phyloP scores from a whole-genome alignment of 805 yeast genomes.

The Ogataea pini region DNA sequence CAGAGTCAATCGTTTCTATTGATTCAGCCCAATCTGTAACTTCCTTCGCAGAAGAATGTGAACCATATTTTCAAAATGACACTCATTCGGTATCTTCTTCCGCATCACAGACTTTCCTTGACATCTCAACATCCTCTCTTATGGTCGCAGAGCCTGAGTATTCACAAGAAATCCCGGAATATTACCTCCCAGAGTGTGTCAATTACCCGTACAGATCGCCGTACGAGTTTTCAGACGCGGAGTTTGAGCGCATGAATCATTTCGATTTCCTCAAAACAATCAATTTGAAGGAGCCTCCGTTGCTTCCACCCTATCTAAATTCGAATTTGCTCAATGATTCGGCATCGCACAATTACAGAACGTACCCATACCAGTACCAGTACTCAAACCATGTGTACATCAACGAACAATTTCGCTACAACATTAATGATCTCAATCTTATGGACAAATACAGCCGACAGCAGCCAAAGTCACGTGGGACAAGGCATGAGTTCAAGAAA shows the following conservation, averaged over 20 bases:
- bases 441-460: constrained; percentile 38
- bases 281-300: constrained; percentile 37
- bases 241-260: constrained; percentile 36
- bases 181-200: constrained; percentile 33
- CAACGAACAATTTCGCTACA: constrained; percentile 34
- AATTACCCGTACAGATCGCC: constrained; percentile 36
- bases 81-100: neutral
- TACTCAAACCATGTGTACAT: constrained; percentile 37
- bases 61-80: constrained; percentile 1
- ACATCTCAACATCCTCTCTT: constrained; percentile 16
- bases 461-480: constrained; percentile 17
- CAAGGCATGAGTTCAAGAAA: constrained; percentile 15
- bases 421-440: constrained; percentile 38
- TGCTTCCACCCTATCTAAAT: constrained; percentile 40
- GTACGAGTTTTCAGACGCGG: constrained; percentile 37
- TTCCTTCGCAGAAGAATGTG: constrained; percentile 15
- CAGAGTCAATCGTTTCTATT: neutral
- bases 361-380: constrained; percentile 37
- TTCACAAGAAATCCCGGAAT: constrained; percentile 37
- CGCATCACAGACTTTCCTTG: constrained; percentile 9
- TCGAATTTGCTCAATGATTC: constrained; percentile 40
- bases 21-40: constrained; percentile 10
- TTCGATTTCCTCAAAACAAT: constrained; percentile 35
- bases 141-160: constrained; percentile 21
- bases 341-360: constrained; percentile 31